These are phyloP conservation scores for Fusarium humuli DNA, from an alignment of 2,329 filamentous ascomycete species.

Conservation along the genomic window DNA sequence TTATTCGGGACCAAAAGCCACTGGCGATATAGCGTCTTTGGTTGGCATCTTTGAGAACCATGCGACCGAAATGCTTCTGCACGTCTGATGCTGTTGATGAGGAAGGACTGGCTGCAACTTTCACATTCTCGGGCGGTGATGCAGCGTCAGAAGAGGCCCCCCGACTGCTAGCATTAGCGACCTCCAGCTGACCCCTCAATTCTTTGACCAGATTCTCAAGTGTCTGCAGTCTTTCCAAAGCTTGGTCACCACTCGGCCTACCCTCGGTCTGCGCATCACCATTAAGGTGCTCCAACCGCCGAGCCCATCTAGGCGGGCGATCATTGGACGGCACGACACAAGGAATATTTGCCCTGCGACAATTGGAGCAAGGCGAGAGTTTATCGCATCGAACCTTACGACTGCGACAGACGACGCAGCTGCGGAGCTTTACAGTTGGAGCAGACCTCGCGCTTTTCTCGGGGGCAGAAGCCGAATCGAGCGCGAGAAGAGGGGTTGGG, in stretches of 20 bases:
- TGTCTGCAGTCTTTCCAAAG: slow-evolving; percentile 62
- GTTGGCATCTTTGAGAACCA: slow-evolving; percentile 59
- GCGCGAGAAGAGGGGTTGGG: slow-evolving; percentile 15
- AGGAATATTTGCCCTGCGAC: slow-evolving; percentile 63
- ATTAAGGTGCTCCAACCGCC: slow-evolving; percentile 59
- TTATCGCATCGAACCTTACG: slow-evolving; percentile 71
- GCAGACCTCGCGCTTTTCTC: slow-evolving; percentile 42
- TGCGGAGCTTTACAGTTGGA: slow-evolving; percentile 52
- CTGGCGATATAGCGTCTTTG: slow-evolving; percentile 62
- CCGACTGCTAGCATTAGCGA: slow-evolving; percentile 51
- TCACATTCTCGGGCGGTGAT: slow-evolving; percentile 44
- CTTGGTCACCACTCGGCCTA: slow-evolving; percentile 49
- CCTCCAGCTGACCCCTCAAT: slow-evolving; percentile 58
- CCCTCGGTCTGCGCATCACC: slow-evolving; percentile 39
- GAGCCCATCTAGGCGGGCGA: slow-evolving; percentile 65
- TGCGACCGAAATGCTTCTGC: slow-evolving; percentile 59
- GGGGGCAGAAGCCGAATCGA: slow-evolving; percentile 36
- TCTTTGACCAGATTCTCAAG: slow-evolving; percentile 65
- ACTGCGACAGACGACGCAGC: slow-evolving; percentile 63
- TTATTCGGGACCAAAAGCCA: slow-evolving; percentile 67
- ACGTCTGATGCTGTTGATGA: slow-evolving; percentile 41
- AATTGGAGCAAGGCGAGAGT: slow-evolving; percentile 67
- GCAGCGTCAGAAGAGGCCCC: slow-evolving; percentile 47
- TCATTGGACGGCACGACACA: slow-evolving; percentile 64
- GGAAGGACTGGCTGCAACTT: slow-evolving; percentile 13